These are phyloP conservation scores for Penicillium coprophilum DNA, from an alignment of 495 filamentous ascomycete species.

Conservation along the genomic window DNA sequence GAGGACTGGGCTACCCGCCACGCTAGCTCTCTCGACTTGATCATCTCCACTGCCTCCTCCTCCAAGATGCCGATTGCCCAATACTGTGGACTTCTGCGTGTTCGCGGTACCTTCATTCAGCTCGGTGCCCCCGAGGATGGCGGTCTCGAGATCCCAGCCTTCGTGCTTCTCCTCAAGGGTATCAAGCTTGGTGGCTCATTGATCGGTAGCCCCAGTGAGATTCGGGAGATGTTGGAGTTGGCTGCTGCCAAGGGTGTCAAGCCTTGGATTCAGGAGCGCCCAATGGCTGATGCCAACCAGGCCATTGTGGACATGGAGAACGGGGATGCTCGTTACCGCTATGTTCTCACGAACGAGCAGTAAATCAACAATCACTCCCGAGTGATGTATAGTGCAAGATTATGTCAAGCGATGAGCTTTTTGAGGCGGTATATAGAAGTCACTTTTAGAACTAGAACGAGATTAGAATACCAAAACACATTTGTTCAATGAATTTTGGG, in stretches of 20 bases:
- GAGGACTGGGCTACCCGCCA: conserved; percentile 67
- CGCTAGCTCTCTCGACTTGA: conserved; percentile 66
- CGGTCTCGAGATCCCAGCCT: conserved; percentile 56
- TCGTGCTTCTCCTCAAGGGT: conserved; percentile 58
- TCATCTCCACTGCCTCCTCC: conserved; percentile 74
- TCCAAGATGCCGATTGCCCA: conserved; percentile 72
- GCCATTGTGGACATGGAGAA: conserved; percentile 66
- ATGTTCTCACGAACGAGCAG: conserved; percentile 65
- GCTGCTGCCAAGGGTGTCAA: conserved; percentile 68
- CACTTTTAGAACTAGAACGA: neutral
- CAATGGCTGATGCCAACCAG: conserved; percentile 74
- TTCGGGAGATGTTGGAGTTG: conserved; percentile 78
- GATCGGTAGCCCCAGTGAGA: conserved; percentile 71
- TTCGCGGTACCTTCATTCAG: conserved; percentile 74
- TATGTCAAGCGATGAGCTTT: neutral
- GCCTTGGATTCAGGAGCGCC: conserved; percentile 68
- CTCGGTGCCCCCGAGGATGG: conserved; percentile 74
- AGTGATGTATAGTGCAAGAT: conserved; percentile 3
- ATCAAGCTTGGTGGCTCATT: conserved; percentile 68
- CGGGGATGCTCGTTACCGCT: conserved; percentile 71
- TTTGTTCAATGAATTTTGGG: neutral
- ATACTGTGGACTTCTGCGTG: conserved; percentile 66
- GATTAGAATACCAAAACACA: neutral
- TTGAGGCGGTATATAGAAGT: neutral
- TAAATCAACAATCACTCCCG: conserved; percentile 1